Conservation (phyloP, 305 asterid species). For the Fraxinus floribunda region DNA sequence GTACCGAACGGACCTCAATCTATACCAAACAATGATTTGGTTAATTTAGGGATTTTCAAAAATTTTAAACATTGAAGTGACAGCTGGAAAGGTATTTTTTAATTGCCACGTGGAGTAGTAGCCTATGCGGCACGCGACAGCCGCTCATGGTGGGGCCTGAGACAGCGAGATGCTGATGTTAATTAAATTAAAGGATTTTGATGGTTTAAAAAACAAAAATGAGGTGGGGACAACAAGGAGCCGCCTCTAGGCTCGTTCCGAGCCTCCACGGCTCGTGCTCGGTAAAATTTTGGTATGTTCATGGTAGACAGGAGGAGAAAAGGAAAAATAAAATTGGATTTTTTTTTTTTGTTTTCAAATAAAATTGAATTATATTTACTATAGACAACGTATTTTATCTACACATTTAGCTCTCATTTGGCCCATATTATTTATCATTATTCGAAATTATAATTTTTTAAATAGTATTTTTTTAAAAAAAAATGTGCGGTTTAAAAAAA, state of each 20-base stretch:
- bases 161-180: not conserved
- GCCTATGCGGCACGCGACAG: conserved; percentile 65
- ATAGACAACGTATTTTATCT: not conserved
- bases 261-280: conserved; percentile 29
- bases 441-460: too few relatives aligned
- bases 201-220: not conserved
- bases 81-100: conserved; percentile 11
- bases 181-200: not conserved
- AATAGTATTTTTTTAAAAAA: too few relatives aligned
- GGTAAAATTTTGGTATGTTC: not conserved
- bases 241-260: conserved; percentile 67
- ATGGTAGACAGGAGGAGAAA: not conserved
- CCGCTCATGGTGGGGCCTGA: conserved; percentile 63
- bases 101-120: conserved; percentile 43
- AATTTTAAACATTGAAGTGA: not conserved
- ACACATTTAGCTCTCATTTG: not conserved
- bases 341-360: not conserved
- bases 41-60: too few relatives aligned
- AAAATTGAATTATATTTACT: not conserved
- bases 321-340: not conserved
- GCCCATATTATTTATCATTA: too few relatives aligned
- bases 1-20: too few relatives aligned
- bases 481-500: too few relatives aligned
- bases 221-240: conserved; percentile 9
- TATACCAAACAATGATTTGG: too few relatives aligned